Percentiles rank a stretch among this genome's conserved stretches.
phyloP scores from a whole-genome alignment of 2,329 filamentous ascomycete species.

The Trichoderma koningiopsis region DNA sequence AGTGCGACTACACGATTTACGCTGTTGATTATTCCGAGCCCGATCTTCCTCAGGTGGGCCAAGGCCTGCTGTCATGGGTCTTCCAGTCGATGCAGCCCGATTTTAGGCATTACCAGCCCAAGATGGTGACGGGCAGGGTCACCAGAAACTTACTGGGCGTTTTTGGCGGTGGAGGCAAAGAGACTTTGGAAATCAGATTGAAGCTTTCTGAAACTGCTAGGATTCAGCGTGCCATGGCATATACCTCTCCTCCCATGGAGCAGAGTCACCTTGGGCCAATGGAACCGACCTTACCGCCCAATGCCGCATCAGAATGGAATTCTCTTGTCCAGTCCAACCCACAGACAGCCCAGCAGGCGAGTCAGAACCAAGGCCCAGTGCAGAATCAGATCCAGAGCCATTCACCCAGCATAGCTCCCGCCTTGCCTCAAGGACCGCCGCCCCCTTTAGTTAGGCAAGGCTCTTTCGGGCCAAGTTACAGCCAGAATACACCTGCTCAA shows the following conservation, averaged over 20 bases:
- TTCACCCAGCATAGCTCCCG: conserved; percentile 41
- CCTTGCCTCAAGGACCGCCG: conserved; percentile 39
- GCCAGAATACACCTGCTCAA: conserved; percentile 30
- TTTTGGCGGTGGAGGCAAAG: conserved; percentile 79
- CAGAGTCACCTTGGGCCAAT: conserved; percentile 31
- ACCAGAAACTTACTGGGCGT: conserved; percentile 82
- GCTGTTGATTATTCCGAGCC: conserved; percentile 96
- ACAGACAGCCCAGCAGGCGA: conserved; percentile 43
- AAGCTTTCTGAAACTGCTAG: conserved; percentile 78
- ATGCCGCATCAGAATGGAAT: conserved; percentile 76
- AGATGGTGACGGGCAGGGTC: conserved; percentile 85
- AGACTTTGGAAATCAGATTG: conserved; percentile 91
- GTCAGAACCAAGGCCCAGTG: neutral
- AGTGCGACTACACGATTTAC: conserved; percentile 91
- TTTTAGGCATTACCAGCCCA: conserved; percentile 56
- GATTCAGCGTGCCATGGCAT: conserved; percentile 41
- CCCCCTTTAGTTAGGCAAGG: conserved; percentile 32
- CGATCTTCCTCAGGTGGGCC: conserved; percentile 88
- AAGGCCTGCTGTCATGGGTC: conserved; percentile 90
- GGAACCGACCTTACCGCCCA: conserved; percentile 48
- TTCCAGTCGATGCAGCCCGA: conserved; percentile 52
- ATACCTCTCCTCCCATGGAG: conserved; percentile 18
- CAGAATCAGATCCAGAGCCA: conserved; percentile 23
- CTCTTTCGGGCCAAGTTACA: conserved; percentile 34
- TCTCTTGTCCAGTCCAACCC: conserved; percentile 74